These are phyloP conservation scores for Climacium dendroides DNA, from an alignment of 225 moss, liverwort and hornwort genomes.

Conservation along the genomic window DNA sequence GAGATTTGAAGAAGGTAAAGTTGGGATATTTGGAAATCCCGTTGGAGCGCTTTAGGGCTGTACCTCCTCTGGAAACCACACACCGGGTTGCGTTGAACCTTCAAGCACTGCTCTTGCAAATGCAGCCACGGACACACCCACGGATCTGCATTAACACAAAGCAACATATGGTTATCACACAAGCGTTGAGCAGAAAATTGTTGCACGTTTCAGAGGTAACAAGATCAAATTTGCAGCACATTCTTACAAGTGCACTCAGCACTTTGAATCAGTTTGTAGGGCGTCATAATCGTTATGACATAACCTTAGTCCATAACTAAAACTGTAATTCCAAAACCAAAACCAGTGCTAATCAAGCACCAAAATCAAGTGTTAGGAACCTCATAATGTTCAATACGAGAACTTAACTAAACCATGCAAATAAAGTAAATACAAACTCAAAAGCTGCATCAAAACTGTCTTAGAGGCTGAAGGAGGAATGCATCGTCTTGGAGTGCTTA, in stretches of 20 bases:
- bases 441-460: not conserved
- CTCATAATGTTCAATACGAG: not conserved
- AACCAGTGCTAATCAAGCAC: not conserved
- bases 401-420: not conserved
- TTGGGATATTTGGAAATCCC: not conserved
- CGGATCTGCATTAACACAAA: constrained; percentile 17
- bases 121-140: constrained; percentile 59
- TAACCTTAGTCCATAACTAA: not conserved
- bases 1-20: not conserved
- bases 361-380: not conserved
- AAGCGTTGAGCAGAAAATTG: not conserved
- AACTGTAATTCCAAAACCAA: not conserved
- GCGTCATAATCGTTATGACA: not conserved
- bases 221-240: not conserved
- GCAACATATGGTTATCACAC: not conserved
- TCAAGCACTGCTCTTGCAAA: constrained; percentile 75
- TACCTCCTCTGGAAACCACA: constrained; percentile 91
- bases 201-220: not conserved
- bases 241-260: not conserved
- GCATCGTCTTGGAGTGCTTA: constrained; percentile 5
- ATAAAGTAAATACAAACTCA: not conserved
- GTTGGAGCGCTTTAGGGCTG: not conserved
- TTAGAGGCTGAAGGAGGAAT: not conserved
- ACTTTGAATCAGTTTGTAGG: not conserved
- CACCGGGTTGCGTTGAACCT: constrained; percentile 74